phyloP scores from a whole-genome alignment of 352 stramenopile genomes.

The Pythium folliculosum region DNA sequence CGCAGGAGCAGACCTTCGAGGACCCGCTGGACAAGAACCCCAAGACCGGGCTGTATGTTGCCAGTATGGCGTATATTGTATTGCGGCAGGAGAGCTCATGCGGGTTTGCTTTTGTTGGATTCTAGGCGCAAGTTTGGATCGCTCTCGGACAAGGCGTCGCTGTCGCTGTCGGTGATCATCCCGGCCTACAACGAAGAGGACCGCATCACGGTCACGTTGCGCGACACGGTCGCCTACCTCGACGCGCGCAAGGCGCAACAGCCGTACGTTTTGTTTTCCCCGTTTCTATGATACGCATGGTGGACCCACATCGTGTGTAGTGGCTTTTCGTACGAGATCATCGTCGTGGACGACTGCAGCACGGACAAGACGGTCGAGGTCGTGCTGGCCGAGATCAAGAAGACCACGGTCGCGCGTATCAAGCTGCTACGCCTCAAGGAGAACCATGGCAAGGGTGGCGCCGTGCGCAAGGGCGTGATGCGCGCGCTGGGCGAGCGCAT shows the following conservation, averaged over 20 bases:
- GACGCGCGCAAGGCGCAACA: constrained; percentile 56
- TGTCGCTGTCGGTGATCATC: constrained; percentile 90
- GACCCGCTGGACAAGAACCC: constrained; percentile 47
- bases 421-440: constrained; percentile 76
- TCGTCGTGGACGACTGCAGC: constrained; percentile 94
- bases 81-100: background rate
- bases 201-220: constrained; percentile 90
- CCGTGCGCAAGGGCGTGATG: constrained; percentile 88
- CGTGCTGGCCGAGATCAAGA: constrained; percentile 54
- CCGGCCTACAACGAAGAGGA: constrained; percentile 95
- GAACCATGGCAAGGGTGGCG: constrained; percentile 93
- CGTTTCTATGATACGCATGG: background rate
- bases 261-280: constrained; percentile 30
- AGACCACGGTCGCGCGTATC: constrained; percentile 53
- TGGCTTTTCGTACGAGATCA: constrained; percentile 83
- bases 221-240: constrained; percentile 89
- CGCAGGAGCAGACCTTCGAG: constrained; percentile 56
- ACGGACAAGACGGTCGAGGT: constrained; percentile 79
- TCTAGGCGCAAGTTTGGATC: constrained; percentile 58
- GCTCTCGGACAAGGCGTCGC: constrained; percentile 49
- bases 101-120: constrained; percentile 2
- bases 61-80: background rate
- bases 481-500: constrained; percentile 76
- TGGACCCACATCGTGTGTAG: constrained; percentile 7
- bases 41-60: constrained; percentile 40